Percentiles rank a stretch among this genome's conserved stretches.
Evolutionary conservation across 140 eudicot genomes (phyloP).

Genomic region (Flaveria floridana): DNA sequence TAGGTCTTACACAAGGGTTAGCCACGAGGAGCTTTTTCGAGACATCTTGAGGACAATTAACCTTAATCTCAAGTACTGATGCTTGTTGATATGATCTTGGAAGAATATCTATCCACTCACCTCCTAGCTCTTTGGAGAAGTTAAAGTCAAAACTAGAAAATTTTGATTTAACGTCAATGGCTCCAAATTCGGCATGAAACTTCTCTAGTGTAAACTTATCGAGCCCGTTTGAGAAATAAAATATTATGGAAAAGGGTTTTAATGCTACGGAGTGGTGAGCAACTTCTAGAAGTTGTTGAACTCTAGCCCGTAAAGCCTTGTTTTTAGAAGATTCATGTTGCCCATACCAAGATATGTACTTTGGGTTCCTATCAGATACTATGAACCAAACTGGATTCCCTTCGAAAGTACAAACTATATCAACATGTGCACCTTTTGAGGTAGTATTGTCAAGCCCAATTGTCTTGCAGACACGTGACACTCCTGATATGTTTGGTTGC

Average conservation of each 20-base stretch:
- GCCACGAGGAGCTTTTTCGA: conserved; percentile 24
- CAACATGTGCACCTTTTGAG: conserved; percentile 56
- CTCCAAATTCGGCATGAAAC: conserved; percentile 51
- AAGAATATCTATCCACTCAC: conserved; percentile 58
- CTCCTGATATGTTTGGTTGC: conserved; percentile 64
- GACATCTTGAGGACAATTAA: conserved; percentile 29
- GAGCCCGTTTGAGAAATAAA: conserved; percentile 73
- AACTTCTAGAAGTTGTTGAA: conserved; percentile 54
- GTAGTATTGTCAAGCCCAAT: conserved; percentile 29
- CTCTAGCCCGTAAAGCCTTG: conserved; percentile 53
- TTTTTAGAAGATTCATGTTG: conserved; percentile 43
- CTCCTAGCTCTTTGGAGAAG: conserved; percentile 55
- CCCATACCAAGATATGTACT: conserved; percentile 64
- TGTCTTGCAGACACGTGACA: conserved; percentile 91
- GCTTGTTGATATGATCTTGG: conserved; percentile 56
- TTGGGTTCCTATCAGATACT: conserved; percentile 84
- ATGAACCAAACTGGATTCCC: conserved; percentile 84
- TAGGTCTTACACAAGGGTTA: conserved; percentile 20
- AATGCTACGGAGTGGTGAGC: conserved; percentile 44
- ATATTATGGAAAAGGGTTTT: conserved; percentile 58
- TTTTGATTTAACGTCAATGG: conserved; percentile 37
- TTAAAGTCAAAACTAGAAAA: conserved; percentile 40
- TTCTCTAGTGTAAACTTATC: conserved; percentile 34
- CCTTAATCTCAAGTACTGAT: conserved; percentile 47
- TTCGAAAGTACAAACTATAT: conserved; percentile 64